Percentiles rank a stretch among this genome's conserved stretches.
Evolutionary conservation across 2,329 filamentous ascomycete genomes (phyloP).

Genomic region (Triangularia setosa): DNA sequence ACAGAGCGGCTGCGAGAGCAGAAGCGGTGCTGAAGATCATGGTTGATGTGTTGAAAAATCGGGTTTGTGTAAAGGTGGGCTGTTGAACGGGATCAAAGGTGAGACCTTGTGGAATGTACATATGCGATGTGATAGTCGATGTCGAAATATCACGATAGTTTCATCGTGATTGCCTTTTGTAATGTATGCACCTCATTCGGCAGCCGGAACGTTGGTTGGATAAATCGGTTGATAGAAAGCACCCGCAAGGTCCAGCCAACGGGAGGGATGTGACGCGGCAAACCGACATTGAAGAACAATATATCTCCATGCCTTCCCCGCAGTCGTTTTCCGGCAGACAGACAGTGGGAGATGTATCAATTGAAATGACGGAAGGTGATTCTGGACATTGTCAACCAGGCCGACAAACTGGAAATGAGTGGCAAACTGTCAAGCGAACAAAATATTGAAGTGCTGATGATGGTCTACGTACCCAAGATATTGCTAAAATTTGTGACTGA

Average conservation of each 20-base stretch:
- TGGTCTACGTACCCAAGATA: no score
- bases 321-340: background rate
- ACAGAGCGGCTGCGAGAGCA: background rate
- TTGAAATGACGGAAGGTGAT: background rate
- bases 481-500: no score
- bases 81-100: background rate
- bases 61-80: background rate
- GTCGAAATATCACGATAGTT: background rate
- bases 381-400: no score
- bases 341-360: background rate
- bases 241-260: slow-evolving; percentile 2
- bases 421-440: no score
- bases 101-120: background rate
- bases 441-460: no score
- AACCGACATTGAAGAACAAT: background rate
- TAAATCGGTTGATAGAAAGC: slow-evolving; percentile 1
- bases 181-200: background rate
- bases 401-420: no score
- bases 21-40: background rate
- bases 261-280: background rate
- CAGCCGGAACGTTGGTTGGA: background rate
- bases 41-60: background rate
- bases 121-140: background rate
- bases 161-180: background rate
- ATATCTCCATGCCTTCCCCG: background rate